phyloP scores from a whole-genome alignment of 2,329 filamentous ascomycete genomes.

The Fusarium sp. region DNA sequence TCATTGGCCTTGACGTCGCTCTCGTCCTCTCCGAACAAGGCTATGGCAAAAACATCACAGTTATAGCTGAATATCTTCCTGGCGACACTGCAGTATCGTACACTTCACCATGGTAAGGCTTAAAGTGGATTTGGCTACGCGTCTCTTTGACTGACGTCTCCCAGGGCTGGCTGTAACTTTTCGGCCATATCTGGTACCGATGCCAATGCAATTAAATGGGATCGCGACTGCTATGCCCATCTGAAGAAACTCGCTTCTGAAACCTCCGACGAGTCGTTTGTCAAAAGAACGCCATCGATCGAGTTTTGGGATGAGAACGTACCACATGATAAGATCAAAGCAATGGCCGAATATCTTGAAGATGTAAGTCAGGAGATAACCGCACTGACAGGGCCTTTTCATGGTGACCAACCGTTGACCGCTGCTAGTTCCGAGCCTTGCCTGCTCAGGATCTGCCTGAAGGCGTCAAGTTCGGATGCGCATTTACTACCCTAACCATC shows the following conservation, averaged over 20 bases:
- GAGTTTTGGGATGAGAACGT: slow-evolving; percentile 22
- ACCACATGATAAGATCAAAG: slow-evolving; percentile 13
- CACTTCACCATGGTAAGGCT: slow-evolving; percentile 9
- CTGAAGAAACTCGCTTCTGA: background rate
- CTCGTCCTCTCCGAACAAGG: background rate
- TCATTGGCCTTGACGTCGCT: slow-evolving; percentile 13
- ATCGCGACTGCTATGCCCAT: background rate
- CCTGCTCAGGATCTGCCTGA: background rate
- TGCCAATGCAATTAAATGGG: slow-evolving; percentile 18
- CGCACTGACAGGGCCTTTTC: no score
- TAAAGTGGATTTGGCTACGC: rapidly evolving
- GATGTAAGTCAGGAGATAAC: background rate
- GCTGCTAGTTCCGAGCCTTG: background rate
- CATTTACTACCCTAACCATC: background rate
- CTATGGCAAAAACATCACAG: background rate
- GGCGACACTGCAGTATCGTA: slow-evolving; percentile 8
- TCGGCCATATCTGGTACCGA: slow-evolving; percentile 20
- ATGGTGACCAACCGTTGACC: background rate
- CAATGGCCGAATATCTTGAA: slow-evolving; percentile 3
- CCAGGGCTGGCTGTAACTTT: slow-evolving; percentile 12
- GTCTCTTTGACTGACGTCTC: background rate
- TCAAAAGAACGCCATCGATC: background rate
- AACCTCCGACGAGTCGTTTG: background rate
- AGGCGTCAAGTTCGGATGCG: slow-evolving; percentile 2
- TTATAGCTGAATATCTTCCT: background rate